Conservation (phyloP, 768 basidiomycete genomes). For the Pulveroboletus sp. region DNA sequence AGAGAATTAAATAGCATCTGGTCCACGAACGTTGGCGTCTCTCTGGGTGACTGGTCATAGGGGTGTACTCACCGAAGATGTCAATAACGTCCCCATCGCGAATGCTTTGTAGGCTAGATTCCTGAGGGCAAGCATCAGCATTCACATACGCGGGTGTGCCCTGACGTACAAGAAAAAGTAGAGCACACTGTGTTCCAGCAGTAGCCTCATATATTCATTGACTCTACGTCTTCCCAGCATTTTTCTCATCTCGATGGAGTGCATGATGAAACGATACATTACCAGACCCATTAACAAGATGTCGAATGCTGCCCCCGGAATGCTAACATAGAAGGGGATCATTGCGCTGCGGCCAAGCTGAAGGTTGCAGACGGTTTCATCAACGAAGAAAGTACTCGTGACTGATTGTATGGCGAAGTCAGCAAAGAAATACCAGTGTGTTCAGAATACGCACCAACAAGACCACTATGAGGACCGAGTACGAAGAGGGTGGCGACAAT, state of each 20-base stretch:
- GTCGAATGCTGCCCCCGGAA: slow-evolving; percentile 5
- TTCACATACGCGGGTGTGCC: neutral
- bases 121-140: neutral
- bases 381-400: neutral
- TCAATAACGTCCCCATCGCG: neutral
- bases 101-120: slow-evolving; percentile 1
- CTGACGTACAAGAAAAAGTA: slow-evolving; percentile 11
- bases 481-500: neutral
- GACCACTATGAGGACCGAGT: neutral
- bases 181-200: slow-evolving; percentile 8
- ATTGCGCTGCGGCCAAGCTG: neutral
- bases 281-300: slow-evolving; percentile 4
- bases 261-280: slow-evolving; percentile 5
- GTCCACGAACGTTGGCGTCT: neutral
- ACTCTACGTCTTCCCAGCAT: slow-evolving; percentile 1
- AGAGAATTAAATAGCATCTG: neutral
- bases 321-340: neutral
- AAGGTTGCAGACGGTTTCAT: neutral
- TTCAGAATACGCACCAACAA: neutral
- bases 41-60: neutral
- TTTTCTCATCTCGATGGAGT: slow-evolving; percentile 3
- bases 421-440: neutral
- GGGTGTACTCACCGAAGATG: neutral
- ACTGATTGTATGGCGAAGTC: neutral
- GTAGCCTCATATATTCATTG: slow-evolving; percentile 8